Percentiles rank a stretch among this genome's conserved stretches.
Evolutionary conservation across 2,329 filamentous ascomycete species (phyloP).

Genomic region (Trichocomaceae sp.): DNA sequence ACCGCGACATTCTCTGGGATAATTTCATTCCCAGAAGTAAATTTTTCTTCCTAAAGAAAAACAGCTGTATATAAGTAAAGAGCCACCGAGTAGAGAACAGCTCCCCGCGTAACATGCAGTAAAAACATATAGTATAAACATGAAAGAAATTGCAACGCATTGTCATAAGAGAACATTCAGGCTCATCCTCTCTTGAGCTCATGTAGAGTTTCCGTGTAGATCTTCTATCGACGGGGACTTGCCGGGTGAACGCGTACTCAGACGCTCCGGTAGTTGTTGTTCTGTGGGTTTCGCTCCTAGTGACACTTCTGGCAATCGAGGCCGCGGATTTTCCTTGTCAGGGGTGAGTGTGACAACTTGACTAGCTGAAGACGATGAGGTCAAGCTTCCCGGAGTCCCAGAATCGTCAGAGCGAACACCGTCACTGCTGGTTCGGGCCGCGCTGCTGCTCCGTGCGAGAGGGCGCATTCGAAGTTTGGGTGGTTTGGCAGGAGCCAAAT

Average conservation of each 20-base stretch:
- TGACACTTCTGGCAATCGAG: background rate
- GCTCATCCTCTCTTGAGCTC: background rate
- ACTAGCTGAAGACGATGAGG: constrained; percentile 24
- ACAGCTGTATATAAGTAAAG: background rate
- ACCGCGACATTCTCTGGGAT: background rate
- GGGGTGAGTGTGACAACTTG: constrained; percentile 12
- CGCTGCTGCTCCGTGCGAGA: constrained; percentile 24
- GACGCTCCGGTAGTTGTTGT: constrained; percentile 3
- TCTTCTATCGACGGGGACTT: background rate
- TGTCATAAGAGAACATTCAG: no score
- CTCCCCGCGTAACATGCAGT: background rate
- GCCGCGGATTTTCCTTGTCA: constrained; percentile 6
- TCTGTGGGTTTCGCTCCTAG: background rate
- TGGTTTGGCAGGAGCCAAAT: constrained; percentile 49
- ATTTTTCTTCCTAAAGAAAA: background rate
- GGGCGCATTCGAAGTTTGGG: constrained; percentile 25
- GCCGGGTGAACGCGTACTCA: background rate
- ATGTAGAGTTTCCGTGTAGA: background rate
- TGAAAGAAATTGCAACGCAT: background rate
- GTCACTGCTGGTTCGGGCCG: constrained; percentile 21
- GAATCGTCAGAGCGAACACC: constrained; percentile 21
- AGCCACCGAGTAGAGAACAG: background rate
- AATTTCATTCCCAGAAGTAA: background rate
- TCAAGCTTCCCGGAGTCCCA: constrained; percentile 21
- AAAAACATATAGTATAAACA: background rate